A percentile compares a stretch with the other conserved stretches of the same genome.
Conservation (phyloP, 345 rosid species). For the Jatropha curcas region DNA sequence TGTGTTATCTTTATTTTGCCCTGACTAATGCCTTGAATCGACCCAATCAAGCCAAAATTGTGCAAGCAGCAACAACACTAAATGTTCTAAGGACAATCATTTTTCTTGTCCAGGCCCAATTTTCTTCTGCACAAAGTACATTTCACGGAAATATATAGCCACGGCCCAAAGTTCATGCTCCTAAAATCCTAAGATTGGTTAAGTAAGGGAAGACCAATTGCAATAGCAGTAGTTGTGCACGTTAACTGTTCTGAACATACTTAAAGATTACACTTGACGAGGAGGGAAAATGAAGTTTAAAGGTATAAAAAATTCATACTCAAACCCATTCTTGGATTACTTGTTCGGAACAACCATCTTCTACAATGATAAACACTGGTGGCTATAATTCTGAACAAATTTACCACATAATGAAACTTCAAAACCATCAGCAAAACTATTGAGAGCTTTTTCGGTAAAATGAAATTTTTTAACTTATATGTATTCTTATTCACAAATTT, state of each 20-base stretch:
- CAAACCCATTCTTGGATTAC: slow-evolving; percentile 39
- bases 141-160: slow-evolving; percentile 71
- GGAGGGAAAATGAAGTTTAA: slow-evolving; percentile 36
- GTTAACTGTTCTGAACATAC: slow-evolving; percentile 44
- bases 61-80: slow-evolving; percentile 37
- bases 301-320: slow-evolving; percentile 35
- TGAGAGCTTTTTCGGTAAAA: too few relatives aligned
- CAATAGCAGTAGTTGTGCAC: slow-evolving; percentile 44
- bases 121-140: slow-evolving; percentile 61
- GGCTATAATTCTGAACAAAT: slow-evolving; percentile 58
- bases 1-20: slow-evolving; percentile 48
- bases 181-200: slow-evolving; percentile 75
- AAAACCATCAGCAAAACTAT: not conserved
- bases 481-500: too few relatives aligned
- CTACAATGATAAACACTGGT: slow-evolving; percentile 66
- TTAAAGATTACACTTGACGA: slow-evolving; percentile 33
- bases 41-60: slow-evolving; percentile 56
- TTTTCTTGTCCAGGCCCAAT: slow-evolving; percentile 46
- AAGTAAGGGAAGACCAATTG: slow-evolving; percentile 63
- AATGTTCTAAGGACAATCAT: slow-evolving; percentile 57
- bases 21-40: slow-evolving; percentile 54
- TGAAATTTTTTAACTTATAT: too few relatives aligned
- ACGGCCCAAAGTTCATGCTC: slow-evolving; percentile 76
- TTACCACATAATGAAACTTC: not conserved
- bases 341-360: slow-evolving; percentile 47